Conservation (phyloP, 2,329 filamentous ascomycete genomes). For the Fusarium ramigenum region DNA sequence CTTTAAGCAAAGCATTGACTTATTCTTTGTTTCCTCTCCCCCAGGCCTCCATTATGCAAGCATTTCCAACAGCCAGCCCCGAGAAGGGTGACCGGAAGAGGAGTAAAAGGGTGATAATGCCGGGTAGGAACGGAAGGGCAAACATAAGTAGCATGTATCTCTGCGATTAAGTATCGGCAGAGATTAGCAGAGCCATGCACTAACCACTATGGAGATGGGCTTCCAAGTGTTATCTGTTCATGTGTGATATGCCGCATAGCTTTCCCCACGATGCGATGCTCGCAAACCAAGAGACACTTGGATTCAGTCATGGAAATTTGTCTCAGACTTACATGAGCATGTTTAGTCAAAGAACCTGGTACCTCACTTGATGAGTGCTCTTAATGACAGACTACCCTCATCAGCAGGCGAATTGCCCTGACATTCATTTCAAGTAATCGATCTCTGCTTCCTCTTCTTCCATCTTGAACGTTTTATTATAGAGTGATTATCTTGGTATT, state of each 20-base stretch:
- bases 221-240: constrained; percentile 21
- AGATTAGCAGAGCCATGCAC: background rate
- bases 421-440: background rate
- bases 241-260: constrained; percentile 10
- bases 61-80: constrained; percentile 22
- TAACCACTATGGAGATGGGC: background rate
- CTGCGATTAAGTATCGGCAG: background rate
- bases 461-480: background rate
- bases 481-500: background rate
- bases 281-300: constrained; percentile 5
- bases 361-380: background rate
- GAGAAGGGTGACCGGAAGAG: constrained; percentile 15
- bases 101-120: constrained; percentile 2
- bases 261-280: constrained; percentile 7
- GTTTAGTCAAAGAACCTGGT: background rate
- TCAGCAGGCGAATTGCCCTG: background rate
- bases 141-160: constrained; percentile 7
- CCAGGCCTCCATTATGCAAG: constrained; percentile 10
- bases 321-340: background rate
- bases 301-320: background rate
- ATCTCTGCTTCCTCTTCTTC: background rate
- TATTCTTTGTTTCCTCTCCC: background rate
- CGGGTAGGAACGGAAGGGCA: constrained; percentile 26
- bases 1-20: background rate
- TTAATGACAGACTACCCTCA: background rate